phyloP scores from a whole-genome alignment of 1,284 basidiomycete genomes.

The Cutaneotrichosporon curvatum region DNA sequence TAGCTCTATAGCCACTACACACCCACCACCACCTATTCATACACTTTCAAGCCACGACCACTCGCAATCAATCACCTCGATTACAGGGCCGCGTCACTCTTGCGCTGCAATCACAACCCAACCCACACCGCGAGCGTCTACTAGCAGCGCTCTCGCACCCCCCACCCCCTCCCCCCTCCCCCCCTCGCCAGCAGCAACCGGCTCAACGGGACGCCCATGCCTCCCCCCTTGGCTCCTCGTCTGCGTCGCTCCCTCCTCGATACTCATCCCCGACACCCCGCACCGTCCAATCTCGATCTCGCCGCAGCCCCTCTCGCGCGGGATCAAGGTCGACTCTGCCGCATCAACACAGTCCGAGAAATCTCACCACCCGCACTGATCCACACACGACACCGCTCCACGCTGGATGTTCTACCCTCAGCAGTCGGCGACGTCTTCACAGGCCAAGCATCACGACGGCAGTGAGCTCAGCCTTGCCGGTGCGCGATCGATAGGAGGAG shows the following conservation, averaged over 20 bases:
- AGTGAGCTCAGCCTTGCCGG: slow-evolving; percentile 18
- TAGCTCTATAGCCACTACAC: no score
- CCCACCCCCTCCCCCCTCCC: background rate
- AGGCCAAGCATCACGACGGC: slow-evolving; percentile 35
- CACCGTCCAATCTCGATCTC: background rate
- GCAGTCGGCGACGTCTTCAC: slow-evolving; percentile 24
- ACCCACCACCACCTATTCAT: no score
- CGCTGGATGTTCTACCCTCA: slow-evolving; percentile 33
- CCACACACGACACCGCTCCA: slow-evolving; percentile 4
- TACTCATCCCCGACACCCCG: background rate
- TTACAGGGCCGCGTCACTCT: background rate
- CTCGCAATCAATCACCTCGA: no score
- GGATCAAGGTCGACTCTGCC: background rate
- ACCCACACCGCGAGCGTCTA: no score
- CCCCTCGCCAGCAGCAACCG: background rate
- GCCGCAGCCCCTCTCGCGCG: background rate
- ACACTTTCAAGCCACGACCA: no score
- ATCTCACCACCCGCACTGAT: slow-evolving; percentile 1
- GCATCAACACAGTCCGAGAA: slow-evolving; percentile 1
- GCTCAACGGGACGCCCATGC: slow-evolving; percentile 17
- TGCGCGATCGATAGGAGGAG: slow-evolving; percentile 10
- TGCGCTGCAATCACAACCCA: no score
- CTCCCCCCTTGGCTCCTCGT: slow-evolving; percentile 15
- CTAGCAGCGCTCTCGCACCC: background rate
- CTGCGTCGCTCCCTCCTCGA: slow-evolving; percentile 9